These are phyloP conservation scores for Ambrosiella xylebori DNA, from an alignment of 2,329 filamentous ascomycete genomes.

Conservation along the genomic window DNA sequence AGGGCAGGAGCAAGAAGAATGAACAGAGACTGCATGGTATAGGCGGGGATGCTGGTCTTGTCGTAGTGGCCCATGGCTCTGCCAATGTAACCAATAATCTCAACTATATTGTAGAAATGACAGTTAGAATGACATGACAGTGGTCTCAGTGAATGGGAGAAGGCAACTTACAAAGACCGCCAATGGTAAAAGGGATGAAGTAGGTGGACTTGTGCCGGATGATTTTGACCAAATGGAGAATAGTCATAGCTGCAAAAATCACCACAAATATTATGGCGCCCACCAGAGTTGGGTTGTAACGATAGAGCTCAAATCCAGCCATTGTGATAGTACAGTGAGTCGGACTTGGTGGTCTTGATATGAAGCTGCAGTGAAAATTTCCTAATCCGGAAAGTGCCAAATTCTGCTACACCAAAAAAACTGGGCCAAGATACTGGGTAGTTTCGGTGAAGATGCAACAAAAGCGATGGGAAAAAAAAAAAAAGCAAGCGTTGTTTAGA, in stretches of 20 bases:
- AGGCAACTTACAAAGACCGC: constrained; percentile 27
- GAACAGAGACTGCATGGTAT: constrained; percentile 25
- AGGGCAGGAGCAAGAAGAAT: constrained; percentile 31
- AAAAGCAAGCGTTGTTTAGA: no score
- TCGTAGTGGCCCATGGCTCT: constrained; percentile 14
- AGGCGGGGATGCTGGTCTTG: constrained; percentile 22
- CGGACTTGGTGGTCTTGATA: background rate
- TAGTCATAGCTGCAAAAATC: constrained; percentile 24
- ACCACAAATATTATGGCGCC: constrained; percentile 27
- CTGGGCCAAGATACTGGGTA: no score
- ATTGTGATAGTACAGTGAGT: background rate
- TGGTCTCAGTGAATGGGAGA: background rate
- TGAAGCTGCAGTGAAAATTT: background rate
- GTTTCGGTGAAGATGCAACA: no score
- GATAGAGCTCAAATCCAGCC: constrained; percentile 21
- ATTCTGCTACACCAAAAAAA: no score
- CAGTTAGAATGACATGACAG: background rate
- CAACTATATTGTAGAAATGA: constrained; percentile 17
- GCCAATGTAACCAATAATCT: constrained; percentile 16
- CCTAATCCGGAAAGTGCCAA: no score
- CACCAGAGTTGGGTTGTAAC: constrained; percentile 28
- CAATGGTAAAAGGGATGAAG: constrained; percentile 27
- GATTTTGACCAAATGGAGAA: constrained; percentile 25
- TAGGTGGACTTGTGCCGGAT: constrained; percentile 12
- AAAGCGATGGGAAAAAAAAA: no score